phyloP scores from a whole-genome alignment of 495 filamentous ascomycete genomes.

The Talaromyces borbonicus region DNA sequence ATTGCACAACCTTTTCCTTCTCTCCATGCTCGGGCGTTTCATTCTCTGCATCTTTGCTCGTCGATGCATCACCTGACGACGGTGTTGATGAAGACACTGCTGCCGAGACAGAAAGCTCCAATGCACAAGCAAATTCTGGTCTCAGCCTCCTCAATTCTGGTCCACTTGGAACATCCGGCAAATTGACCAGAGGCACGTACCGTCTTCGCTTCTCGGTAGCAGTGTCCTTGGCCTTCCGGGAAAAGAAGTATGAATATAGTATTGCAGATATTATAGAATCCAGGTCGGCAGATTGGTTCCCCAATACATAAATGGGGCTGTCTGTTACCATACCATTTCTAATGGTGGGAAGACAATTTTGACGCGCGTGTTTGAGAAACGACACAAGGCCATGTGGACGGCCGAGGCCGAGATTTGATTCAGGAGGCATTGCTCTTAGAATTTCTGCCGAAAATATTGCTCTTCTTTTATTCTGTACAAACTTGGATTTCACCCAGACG shows the following conservation, averaged over 20 bases:
- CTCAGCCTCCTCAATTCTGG: conserved; percentile 47
- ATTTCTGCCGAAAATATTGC: not conserved
- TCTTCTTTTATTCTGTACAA: too few relatives aligned
- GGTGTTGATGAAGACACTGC: conserved; percentile 12
- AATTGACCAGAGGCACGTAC: conserved; percentile 76
- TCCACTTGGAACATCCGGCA: conserved; percentile 55
- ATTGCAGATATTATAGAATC: conserved; percentile 84
- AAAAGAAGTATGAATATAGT: conserved; percentile 75
- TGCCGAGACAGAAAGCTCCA: conserved; percentile 31
- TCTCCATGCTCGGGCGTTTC: conserved; percentile 3
- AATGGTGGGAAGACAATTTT: conserved; percentile 23
- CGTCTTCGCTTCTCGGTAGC: conserved; percentile 36
- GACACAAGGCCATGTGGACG: conserved; percentile 20
- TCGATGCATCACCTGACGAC: not conserved
- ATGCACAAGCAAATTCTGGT: conserved; percentile 57
- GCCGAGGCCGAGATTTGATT: not conserved
- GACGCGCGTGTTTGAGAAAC: conserved; percentile 29
- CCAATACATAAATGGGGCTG: conserved; percentile 36
- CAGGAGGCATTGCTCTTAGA: conserved; percentile 2
- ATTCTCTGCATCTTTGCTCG: not conserved
- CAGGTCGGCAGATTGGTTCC: conserved; percentile 57
- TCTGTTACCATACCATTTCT: conserved; percentile 13
- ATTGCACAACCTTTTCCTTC: conserved; percentile 6
- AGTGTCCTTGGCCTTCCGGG: conserved; percentile 35
- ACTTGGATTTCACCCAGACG: too few relatives aligned